Evolutionary conservation across 2,329 filamentous ascomycete genomes (phyloP), one percentile per base, ranked within the genome.

Genomic region (Anthostomella pinea): DNA sequence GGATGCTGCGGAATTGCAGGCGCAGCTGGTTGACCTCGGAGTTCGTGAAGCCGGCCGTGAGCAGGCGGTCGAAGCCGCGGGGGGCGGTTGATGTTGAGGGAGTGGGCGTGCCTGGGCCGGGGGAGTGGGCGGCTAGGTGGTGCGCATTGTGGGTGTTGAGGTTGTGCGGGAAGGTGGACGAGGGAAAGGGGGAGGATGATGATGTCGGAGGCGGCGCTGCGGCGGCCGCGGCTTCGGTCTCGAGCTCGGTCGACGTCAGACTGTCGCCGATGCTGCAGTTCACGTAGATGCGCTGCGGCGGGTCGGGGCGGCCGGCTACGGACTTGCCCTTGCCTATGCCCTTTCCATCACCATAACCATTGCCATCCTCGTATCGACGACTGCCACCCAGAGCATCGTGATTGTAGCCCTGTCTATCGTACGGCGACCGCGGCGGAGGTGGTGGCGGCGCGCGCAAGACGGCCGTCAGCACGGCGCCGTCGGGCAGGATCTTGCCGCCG

Each of bases 191-290:
- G 25, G 3, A 43, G 7, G 5, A 45, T 9, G 13, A n/a, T n/a
- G n/a, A n/a, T n/a, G 43, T 37, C 1, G 48, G 42, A 0, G 49
- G 39, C 0, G 48, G 46, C 0, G 48, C 19, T 7, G 44, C 25
- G 18, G 71, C 62, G 8, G 65, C 65, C 50, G 64, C 60, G 20
- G 76, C 74, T 67, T 95, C 90, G 10, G 71, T 73, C 2, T 72
- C 73, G 15, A 97, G 75, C 39, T 95, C 88, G 1, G 70, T 57
- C 9, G 75, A 58, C 0, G 83, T 77, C 9, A 97, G 74, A 17
- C 77, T 70, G 60, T 87, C 81, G 36, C 89, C 89, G 40, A 97
- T 86, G 46, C 87, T 91, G 72, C 91, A 97, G 68, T 95, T 94
- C 43, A 97, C 83, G 62, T 95, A 96, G 54, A 95, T 77, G 28